phyloP scores from a whole-genome alignment of 2,329 filamentous ascomycete species.

The Xylaria sp. region DNA sequence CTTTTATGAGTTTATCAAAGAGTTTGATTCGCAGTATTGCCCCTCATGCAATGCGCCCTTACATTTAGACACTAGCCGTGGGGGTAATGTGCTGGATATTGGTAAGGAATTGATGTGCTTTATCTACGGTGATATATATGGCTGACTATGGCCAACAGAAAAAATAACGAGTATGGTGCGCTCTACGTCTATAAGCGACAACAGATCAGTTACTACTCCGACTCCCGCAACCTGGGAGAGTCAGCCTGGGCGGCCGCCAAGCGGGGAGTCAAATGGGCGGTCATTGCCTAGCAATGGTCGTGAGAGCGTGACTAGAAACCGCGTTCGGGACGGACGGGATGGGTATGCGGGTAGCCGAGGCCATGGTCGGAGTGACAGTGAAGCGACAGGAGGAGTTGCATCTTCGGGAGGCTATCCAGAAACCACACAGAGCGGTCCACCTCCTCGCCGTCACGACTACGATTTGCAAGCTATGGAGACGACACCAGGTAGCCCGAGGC shows the following conservation, averaged over 20 bases:
- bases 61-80: slow-evolving; percentile 90
- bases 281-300: slow-evolving; percentile 40
- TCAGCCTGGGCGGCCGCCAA: slow-evolving; percentile 66
- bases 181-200: slow-evolving; percentile 77
- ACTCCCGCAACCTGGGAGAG: slow-evolving; percentile 76
- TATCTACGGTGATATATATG: slow-evolving; percentile 1
- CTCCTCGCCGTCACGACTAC: slow-evolving; percentile 86
- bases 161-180: slow-evolving; percentile 95
- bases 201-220: slow-evolving; percentile 62
- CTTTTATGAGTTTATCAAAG: slow-evolving; percentile 98
- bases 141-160: slow-evolving; percentile 65
- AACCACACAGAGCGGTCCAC: slow-evolving; percentile 74
- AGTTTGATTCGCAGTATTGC: slow-evolving; percentile 93
- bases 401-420: slow-evolving; percentile 86
- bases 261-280: slow-evolving; percentile 53
- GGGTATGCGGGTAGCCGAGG: slow-evolving; percentile 57
- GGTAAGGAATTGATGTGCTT: slow-evolving; percentile 63
- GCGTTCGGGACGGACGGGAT: slow-evolving; percentile 64
- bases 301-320: slow-evolving; percentile 50
- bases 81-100: slow-evolving; percentile 91
- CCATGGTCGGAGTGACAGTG: slow-evolving; percentile 83
- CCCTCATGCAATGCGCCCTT: slow-evolving; percentile 93
- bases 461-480: slow-evolving; percentile 97
- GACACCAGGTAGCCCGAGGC: slow-evolving; percentile 77
- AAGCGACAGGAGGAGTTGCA: slow-evolving; percentile 74